Conservation (phyloP, 176 grass and related monocot genomes). For the Oropetium thomaeum region DNA sequence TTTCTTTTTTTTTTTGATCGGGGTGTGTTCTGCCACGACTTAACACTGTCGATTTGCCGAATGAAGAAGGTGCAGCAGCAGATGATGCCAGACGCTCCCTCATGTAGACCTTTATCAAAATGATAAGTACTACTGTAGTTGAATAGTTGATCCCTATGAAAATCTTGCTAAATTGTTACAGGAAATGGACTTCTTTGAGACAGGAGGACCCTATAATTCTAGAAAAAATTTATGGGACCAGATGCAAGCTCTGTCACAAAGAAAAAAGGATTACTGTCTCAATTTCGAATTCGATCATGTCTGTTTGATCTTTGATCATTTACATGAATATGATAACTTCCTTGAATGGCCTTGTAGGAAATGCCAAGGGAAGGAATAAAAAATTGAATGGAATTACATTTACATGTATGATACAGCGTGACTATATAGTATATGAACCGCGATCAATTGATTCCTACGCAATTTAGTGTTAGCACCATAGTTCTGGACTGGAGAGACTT, state of each 20-base stretch:
- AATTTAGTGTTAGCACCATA: slow-evolving; percentile 37
- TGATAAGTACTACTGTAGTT: too few species aligned
- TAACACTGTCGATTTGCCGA: too few species aligned
- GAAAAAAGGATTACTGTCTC: neutral
- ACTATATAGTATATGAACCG: slow-evolving; percentile 18
- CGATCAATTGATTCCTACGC: slow-evolving; percentile 29
- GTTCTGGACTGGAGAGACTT: slow-evolving; percentile 13
- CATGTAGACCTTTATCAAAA: too few species aligned
- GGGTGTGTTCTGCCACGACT: too few species aligned
- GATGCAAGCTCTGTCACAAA: slow-evolving; percentile 11
- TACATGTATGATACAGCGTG: slow-evolving; percentile 36
- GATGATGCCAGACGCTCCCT: too few species aligned
- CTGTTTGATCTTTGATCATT: slow-evolving; percentile 41
- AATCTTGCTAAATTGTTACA: too few species aligned
- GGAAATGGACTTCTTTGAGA: too few species aligned
- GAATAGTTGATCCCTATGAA: too few species aligned
- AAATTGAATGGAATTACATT: slow-evolving; percentile 28
- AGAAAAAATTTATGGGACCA: slow-evolving; percentile 5
- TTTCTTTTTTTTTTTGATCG: too few species aligned
- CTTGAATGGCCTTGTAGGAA: slow-evolving; percentile 12
- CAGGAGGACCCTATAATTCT: too few species aligned
- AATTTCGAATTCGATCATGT: slow-evolving; percentile 24
- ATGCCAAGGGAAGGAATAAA: neutral
- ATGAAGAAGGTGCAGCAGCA: too few species aligned
- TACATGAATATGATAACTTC: slow-evolving; percentile 33